Conservation (phyloP, 495 filamentous ascomycete genomes). For the Xeromyces bisporus region DNA sequence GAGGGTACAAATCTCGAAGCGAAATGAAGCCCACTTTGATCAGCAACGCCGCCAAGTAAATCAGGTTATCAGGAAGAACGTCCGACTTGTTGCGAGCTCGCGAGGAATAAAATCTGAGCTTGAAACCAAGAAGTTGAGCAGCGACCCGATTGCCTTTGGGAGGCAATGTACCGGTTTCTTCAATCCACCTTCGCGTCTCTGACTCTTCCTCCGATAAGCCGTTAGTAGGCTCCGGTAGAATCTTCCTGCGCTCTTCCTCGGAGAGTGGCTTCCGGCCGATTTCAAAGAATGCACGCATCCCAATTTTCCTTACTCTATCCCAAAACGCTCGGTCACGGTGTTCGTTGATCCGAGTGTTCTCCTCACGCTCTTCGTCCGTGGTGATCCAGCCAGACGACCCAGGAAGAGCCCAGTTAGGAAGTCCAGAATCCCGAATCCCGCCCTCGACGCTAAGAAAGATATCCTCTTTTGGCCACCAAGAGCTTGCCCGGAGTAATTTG, state of each 20-base stretch:
- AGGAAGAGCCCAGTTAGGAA: conserved; percentile 72
- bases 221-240: conserved; percentile 25
- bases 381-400: conserved; percentile 37
- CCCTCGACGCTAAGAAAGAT: conserved; percentile 14
- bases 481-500: conserved; percentile 74
- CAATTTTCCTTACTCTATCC: conserved; percentile 54
- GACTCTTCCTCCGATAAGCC: conserved; percentile 26
- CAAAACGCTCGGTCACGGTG: conserved; percentile 66
- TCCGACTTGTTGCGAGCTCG: conserved; percentile 52
- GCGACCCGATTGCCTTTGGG: conserved; percentile 77
- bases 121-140: conserved; percentile 91
- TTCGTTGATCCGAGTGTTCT: conserved; percentile 30
- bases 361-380: conserved; percentile 47
- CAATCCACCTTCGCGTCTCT: conserved; percentile 52
- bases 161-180: conserved; percentile 60
- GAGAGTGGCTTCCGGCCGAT: conserved; percentile 44
- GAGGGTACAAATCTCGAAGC: conserved; percentile 80
- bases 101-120: conserved; percentile 83
- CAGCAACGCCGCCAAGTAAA: conserved; percentile 74
- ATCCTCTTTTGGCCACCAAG: conserved; percentile 81
- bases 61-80: conserved; percentile 70
- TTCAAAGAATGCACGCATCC: conserved; percentile 77
- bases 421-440: conserved; percentile 26
- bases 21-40: conserved; percentile 98
- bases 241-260: conserved; percentile 27